Percentiles rank a stretch among this genome's conserved stretches.
phyloP scores from a whole-genome alignment of 2,329 filamentous ascomycete genomes.

The Aspergillus luchuensis region DNA sequence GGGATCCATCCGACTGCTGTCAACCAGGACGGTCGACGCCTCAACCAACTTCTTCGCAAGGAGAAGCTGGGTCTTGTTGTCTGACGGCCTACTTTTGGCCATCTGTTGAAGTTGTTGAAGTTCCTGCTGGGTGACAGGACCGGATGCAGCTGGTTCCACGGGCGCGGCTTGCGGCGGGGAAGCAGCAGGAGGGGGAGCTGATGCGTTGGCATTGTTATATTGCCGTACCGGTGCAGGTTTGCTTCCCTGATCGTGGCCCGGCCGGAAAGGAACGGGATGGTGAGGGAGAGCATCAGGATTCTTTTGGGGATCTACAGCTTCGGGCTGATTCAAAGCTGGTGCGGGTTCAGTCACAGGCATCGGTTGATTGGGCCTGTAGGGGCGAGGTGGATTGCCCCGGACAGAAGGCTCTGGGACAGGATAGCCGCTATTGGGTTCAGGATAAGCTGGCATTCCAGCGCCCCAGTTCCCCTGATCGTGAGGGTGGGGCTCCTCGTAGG shows the following conservation, averaged over 20 bases:
- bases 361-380: constrained; percentile 26
- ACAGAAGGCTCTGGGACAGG: constrained; percentile 10
- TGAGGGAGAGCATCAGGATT: constrained; percentile 59
- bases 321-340: constrained; percentile 15
- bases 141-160: constrained; percentile 20
- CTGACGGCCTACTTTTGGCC: constrained; percentile 70
- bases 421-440: constrained; percentile 2
- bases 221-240: constrained; percentile 58
- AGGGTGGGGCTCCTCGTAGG: constrained; percentile 23
- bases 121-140: constrained; percentile 74
- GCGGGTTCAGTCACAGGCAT: constrained; percentile 22
- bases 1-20: constrained; percentile 70
- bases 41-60: constrained; percentile 85
- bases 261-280: constrained; percentile 58
- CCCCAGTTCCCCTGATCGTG: constrained; percentile 18
- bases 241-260: constrained; percentile 49
- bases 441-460: constrained; percentile 16
- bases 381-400: constrained; percentile 25
- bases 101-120: constrained; percentile 71
- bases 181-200: constrained; percentile 38
- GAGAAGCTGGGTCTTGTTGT: constrained; percentile 69
- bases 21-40: constrained; percentile 75
- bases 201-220: constrained; percentile 42
- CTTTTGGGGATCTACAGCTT: constrained; percentile 29
- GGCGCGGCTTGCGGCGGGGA: constrained; percentile 23